Evolutionary conservation across 2,329 filamentous ascomycete species (phyloP).

Genomic region (Ophiocordyceps camponoti-saundersi): DNA sequence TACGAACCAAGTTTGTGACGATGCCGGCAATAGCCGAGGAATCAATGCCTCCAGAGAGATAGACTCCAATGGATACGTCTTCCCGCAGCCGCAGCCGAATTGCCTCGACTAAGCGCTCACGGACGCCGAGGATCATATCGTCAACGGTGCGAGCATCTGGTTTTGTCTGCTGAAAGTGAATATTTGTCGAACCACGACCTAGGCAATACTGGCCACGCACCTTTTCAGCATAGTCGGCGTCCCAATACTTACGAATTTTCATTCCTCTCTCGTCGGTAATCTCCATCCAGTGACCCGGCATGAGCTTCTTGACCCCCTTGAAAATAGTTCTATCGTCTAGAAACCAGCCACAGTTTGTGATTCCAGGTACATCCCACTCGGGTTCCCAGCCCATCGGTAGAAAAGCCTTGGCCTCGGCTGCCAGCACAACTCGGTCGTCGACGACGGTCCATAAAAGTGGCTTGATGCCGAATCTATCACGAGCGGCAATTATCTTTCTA

Average conservation of each 20-base stretch:
- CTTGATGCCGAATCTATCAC: slow-evolving; percentile 41
- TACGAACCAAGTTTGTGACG: slow-evolving; percentile 29
- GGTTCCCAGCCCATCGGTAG: slow-evolving; percentile 30
- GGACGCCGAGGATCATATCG: slow-evolving; percentile 32
- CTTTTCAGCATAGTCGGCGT: slow-evolving; percentile 33
- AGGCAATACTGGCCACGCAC: slow-evolving; percentile 11
- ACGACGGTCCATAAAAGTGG: slow-evolving; percentile 33
- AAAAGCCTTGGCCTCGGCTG: slow-evolving; percentile 37
- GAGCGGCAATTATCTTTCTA: slow-evolving; percentile 25
- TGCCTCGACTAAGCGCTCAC: slow-evolving; percentile 30
- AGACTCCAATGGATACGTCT: slow-evolving; percentile 40
- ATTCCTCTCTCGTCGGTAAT: slow-evolving; percentile 16
- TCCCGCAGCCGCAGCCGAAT: slow-evolving; percentile 34
- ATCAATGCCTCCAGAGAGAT: slow-evolving; percentile 39
- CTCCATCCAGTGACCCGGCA: slow-evolving; percentile 26
- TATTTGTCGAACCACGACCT: neutral
- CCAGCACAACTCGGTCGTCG: slow-evolving; percentile 23
- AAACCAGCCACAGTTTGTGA: slow-evolving; percentile 25
- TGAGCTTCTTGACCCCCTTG: slow-evolving; percentile 25
- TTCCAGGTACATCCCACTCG: slow-evolving; percentile 31
- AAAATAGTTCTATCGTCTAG: slow-evolving; percentile 30
- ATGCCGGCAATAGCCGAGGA: slow-evolving; percentile 40
- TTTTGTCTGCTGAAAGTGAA: neutral
- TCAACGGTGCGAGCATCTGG: slow-evolving; percentile 19
- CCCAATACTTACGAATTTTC: slow-evolving; percentile 31